Percentiles rank a stretch among this genome's conserved stretches.
These are phyloP conservation scores for Nigrospora oryzae DNA, from an alignment of 2,329 filamentous ascomycete species.

Conservation along the genomic window DNA sequence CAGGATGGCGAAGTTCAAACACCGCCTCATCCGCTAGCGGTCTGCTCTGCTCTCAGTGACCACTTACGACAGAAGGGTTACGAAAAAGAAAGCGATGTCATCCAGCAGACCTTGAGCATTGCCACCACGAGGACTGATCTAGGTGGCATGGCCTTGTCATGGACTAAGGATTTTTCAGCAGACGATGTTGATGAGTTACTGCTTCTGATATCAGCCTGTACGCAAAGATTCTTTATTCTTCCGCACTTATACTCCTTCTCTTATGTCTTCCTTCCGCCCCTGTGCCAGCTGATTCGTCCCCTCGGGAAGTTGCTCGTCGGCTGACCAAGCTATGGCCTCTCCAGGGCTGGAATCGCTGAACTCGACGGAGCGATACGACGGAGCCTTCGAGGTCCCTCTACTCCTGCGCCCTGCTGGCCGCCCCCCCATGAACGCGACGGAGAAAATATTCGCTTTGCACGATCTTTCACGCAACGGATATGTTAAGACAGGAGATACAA, in stretches of 20 bases:
- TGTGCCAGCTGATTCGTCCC: not conserved
- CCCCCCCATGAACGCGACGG: slow-evolving; percentile 23
- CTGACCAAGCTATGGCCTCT: slow-evolving; percentile 7
- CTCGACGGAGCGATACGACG: slow-evolving; percentile 11
- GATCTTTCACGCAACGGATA: not conserved
- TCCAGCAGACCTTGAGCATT: slow-evolving; percentile 10
- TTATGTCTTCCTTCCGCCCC: not conserved
- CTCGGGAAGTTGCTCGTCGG: not conserved
- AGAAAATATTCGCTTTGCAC: not conserved
- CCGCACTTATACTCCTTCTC: not conserved
- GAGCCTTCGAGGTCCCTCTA: slow-evolving; percentile 1
- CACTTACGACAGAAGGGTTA: not conserved
- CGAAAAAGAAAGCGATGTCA: slow-evolving; percentile 8
- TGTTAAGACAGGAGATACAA: not conserved
- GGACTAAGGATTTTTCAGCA: slow-evolving; percentile 2
- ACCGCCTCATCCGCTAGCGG: not conserved
- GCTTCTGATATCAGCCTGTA: slow-evolving; percentile 5
- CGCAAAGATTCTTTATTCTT: not conserved
- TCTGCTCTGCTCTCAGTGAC: not conserved
- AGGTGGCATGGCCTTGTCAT: slow-evolving; percentile 14
- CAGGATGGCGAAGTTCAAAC: too few relatives aligned
- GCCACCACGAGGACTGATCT: slow-evolving; percentile 10
- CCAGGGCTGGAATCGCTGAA: slow-evolving; percentile 18
- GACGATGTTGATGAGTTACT: slow-evolving; percentile 10
- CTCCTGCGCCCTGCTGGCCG: slow-evolving; percentile 7